phyloP scores from a whole-genome alignment of 2,329 filamentous ascomycete genomes.

The Ascochyta viciae-villosae region DNA sequence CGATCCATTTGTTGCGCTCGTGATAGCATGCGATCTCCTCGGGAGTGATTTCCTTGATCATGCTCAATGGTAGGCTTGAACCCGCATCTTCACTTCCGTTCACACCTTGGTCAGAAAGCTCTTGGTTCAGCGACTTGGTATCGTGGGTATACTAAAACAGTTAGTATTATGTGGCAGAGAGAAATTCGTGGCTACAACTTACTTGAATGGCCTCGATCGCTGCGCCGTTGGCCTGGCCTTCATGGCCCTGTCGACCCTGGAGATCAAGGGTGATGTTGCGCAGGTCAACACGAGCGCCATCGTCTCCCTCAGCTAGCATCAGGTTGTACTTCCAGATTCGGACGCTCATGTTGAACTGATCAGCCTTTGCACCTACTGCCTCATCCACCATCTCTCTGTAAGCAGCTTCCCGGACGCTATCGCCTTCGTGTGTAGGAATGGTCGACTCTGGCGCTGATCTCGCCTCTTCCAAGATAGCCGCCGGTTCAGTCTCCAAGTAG shows the following conservation, averaged over 20 bases:
- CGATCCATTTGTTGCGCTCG: background rate
- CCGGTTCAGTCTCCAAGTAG: background rate
- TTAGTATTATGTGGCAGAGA: background rate
- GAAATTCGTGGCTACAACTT: no score
- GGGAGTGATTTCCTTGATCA: background rate
- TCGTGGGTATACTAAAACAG: background rate
- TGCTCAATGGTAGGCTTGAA: background rate
- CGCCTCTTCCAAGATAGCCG: background rate
- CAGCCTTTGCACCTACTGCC: background rate
- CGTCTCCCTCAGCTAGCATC: background rate
- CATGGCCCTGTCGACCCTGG: background rate
- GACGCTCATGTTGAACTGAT: background rate
- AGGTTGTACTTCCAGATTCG: background rate
- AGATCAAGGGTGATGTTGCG: background rate
- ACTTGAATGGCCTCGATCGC: background rate
- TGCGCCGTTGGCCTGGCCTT: background rate
- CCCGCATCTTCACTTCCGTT: background rate
- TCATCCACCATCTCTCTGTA: background rate
- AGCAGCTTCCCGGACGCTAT: background rate
- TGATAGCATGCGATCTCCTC: background rate
- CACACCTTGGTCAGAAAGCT: background rate
- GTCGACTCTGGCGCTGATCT: background rate
- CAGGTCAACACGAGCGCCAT: background rate
- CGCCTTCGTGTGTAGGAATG: background rate
- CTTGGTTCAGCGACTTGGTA: background rate